These are phyloP conservation scores for Peronospora farinosa DNA, from an alignment of 352 stramenopile species.

Conservation along the genomic window DNA sequence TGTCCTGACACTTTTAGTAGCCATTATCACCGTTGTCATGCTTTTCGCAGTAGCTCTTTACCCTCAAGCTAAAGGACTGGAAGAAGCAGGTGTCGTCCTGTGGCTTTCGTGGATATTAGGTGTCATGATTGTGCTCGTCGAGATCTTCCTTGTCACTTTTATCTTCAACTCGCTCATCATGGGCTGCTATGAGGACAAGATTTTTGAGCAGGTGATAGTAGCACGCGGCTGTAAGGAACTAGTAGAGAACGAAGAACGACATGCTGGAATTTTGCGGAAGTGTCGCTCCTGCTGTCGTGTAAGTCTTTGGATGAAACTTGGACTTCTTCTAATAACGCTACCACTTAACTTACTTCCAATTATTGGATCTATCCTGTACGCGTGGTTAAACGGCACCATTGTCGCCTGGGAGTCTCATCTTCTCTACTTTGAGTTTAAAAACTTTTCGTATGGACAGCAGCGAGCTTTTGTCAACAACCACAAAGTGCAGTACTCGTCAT, in stretches of 20 bases:
- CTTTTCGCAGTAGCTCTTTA: conserved; percentile 42
- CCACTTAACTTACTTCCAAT: conserved; percentile 66
- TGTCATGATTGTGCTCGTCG: conserved; percentile 51
- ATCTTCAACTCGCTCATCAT: conserved; percentile 57
- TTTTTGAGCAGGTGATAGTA: conserved; percentile 57
- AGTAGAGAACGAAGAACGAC: conserved; percentile 39
- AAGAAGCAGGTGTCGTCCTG: conserved; percentile 29
- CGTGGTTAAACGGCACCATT: conserved; percentile 65
- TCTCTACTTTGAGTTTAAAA: conserved; percentile 74
- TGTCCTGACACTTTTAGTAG: conserved; percentile 51
- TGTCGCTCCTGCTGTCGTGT: conserved; percentile 56
- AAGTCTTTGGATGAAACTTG: conserved; percentile 39
- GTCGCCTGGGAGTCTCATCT: conserved; percentile 69
- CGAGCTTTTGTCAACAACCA: conserved; percentile 40
- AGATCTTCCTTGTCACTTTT: conserved; percentile 69
- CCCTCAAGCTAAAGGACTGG: conserved; percentile 40
- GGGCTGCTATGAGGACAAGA: conserved; percentile 51
- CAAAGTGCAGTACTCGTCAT: conserved; percentile 53
- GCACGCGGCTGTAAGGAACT: conserved; percentile 43
- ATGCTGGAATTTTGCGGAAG: conserved; percentile 37
- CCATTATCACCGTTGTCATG: conserved; percentile 33
- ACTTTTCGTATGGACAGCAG: conserved; percentile 50
- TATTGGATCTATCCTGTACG: conserved; percentile 50
- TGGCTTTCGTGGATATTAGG: conserved; percentile 54
- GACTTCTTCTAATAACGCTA: conserved; percentile 53